Base-by-base conservation (phyloP, 2,329 filamentous ascomycete species). In the Aureobasidium sp. region DNA sequence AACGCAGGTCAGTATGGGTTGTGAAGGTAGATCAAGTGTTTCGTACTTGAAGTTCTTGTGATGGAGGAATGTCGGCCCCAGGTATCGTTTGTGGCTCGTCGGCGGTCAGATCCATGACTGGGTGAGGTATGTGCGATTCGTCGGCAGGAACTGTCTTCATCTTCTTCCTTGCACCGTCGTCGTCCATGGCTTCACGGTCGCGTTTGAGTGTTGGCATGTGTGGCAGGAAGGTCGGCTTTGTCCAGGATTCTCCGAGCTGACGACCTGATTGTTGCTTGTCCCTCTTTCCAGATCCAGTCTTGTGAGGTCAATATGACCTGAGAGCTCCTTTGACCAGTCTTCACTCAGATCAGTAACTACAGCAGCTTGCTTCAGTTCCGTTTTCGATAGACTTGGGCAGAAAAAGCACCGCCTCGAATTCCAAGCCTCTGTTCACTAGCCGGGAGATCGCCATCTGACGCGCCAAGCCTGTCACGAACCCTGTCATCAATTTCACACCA, bases 151-250 rank as follows among this genome's bases (percentile, higher is more conserved):
- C 29, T 1, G 31, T 35, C 42, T 54, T 59, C 2, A 31, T 6
- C 40, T 47, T 63, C 48, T 63, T 63, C 22, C 56, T 60, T 9
- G 47, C 24, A n/a, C 54, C 61, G 22, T 63, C 47, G 45, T 63
- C 61, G n/a, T 11, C 31, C 45, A 31, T 37, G 24, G 50, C 47
- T 14, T 33, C n/a, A n/a, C 52, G 40, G 14, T 62, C 29, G 19
- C 61, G 45, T 48, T 63, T 63, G 33, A 45, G 44, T 40, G 48
- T 42, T 57, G 61, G 61, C 61, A 63, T 63, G 50, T 61, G 49
- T 61, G 49, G 60, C 48, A 52, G 59, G 37, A 54, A 42, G 11
- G n/a, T 31, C 27, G 59, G 37, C 29, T 53, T 53, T 50, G 45
- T 33, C 29, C 40, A 58, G 17, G 12, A 12, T 27, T 2, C 27